Conservation (phyloP, 2,329 filamentous ascomycete species). For the Penicillium sp. region DNA sequence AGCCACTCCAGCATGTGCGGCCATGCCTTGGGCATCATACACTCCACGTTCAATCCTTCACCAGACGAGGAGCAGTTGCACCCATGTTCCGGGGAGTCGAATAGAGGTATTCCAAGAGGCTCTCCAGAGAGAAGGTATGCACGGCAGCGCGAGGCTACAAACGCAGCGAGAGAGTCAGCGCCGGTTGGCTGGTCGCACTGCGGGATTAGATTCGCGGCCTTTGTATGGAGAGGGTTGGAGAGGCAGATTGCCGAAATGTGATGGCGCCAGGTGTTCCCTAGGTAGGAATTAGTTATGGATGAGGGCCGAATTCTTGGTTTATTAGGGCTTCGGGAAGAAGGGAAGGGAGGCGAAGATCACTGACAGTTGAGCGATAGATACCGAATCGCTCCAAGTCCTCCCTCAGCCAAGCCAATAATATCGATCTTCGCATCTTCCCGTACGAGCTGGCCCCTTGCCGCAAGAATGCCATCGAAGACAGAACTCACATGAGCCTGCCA, state of each 20-base stretch:
- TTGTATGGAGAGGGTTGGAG: constrained; percentile 42
- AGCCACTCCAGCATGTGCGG: constrained; percentile 65
- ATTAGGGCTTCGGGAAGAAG: neutral
- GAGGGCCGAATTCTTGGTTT: too few relatives aligned
- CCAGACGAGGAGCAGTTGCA: constrained; percentile 74
- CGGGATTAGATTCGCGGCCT: constrained; percentile 32
- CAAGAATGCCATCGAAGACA: constrained; percentile 69
- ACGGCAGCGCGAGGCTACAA: constrained; percentile 59
- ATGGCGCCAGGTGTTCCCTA: constrained; percentile 46
- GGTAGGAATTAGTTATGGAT: constrained; percentile 1
- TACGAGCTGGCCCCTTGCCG: constrained; percentile 47
- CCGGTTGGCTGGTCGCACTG: neutral
- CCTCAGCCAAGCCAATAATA: constrained; percentile 73
- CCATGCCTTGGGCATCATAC: constrained; percentile 63
- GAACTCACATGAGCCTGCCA: constrained; percentile 67
- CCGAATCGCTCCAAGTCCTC: constrained; percentile 61
- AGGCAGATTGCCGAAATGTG: constrained; percentile 48
- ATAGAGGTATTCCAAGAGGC: constrained; percentile 58
- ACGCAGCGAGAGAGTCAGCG: constrained; percentile 33
- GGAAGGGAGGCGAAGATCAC: constrained; percentile 33
- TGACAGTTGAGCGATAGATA: constrained; percentile 63
- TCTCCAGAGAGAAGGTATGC: constrained; percentile 63
- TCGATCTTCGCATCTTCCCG: constrained; percentile 63
- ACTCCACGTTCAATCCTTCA: constrained; percentile 63
- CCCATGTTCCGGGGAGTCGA: constrained; percentile 60